Evolutionary conservation across 345 rosid species (phyloP).

Genomic region (Bruguiera gymnorhiza): DNA sequence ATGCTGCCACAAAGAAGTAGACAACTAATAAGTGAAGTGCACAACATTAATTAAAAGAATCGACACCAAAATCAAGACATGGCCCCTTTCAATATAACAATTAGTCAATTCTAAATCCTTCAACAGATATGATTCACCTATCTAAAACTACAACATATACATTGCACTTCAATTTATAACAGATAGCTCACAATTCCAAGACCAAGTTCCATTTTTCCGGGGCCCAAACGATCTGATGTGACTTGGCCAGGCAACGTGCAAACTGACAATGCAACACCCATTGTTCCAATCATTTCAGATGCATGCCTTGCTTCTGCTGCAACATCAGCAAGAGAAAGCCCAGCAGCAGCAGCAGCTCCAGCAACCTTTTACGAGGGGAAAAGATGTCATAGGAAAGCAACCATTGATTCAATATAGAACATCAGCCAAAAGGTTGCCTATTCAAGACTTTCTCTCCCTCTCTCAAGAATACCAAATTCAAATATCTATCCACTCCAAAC

Average conservation of each 20-base stretch:
- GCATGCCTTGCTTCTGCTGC: conserved; percentile 78
- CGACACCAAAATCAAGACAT: background rate
- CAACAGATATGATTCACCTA: background rate
- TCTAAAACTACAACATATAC: background rate
- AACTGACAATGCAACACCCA: conserved; percentile 93
- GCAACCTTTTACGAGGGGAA: conserved; percentile 53
- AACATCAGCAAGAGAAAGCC: conserved; percentile 73
- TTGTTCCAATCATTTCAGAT: conserved; percentile 82
- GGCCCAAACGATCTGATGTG: conserved; percentile 82
- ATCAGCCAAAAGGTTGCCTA: background rate
- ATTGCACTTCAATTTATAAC: background rate
- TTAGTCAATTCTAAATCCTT: too few species aligned
- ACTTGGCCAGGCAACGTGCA: conserved; percentile 89
- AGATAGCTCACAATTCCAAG: conserved; percentile 83
- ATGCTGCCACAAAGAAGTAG: conserved; percentile 43
- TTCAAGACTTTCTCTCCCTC: background rate
- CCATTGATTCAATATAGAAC: background rate
- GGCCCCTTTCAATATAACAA: too few species aligned
- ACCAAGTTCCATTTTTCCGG: conserved; percentile 93
- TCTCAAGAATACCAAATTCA: too few species aligned
- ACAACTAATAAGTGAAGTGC: background rate
- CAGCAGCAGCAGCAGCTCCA: conserved; percentile 92
- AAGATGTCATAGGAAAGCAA: conserved; percentile 5
- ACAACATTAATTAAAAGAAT: conserved; percentile 1
- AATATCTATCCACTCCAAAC: too few species aligned